These are phyloP conservation scores for Aspergillus conjunctus DNA, from an alignment of 495 filamentous ascomycete genomes.

Conservation along the genomic window DNA sequence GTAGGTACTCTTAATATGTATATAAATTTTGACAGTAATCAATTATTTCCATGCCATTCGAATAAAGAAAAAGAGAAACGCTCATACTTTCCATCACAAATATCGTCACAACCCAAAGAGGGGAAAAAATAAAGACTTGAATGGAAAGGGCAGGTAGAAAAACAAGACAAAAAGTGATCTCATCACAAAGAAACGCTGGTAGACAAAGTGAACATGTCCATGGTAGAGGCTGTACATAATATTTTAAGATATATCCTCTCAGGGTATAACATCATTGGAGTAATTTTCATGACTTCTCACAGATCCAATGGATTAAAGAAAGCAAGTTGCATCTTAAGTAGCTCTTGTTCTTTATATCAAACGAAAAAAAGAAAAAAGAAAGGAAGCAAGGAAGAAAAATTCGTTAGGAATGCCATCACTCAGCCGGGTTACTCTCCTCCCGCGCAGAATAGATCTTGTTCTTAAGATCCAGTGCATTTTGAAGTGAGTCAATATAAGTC, in stretches of 20 bases:
- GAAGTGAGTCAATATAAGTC: conserved; percentile 86
- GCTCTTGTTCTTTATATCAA: conserved; percentile 26
- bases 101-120: background rate
- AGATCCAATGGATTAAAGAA: conserved; percentile 19
- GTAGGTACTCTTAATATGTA: background rate
- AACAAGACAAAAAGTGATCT: background rate
- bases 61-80: background rate
- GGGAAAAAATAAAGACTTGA: background rate
- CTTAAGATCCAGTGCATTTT: conserved; percentile 58
- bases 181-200: background rate
- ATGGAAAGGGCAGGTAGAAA: background rate
- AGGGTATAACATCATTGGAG: background rate
- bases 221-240: background rate
- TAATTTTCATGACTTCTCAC: background rate
- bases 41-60: background rate
- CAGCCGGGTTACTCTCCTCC: conserved; percentile 26
- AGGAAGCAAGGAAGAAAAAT: conserved; percentile 7
- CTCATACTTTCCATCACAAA: background rate
- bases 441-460: conserved; percentile 51
- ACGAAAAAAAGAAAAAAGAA: conserved; percentile 23
- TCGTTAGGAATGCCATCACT: conserved; percentile 8
- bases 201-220: background rate
- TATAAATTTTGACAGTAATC: background rate
- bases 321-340: background rate
- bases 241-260: background rate